Evolutionary conservation across 352 stramenopile species (phyloP), one percentile per base, ranked within the genome.

Genomic region (Phytophthora citrophthora): DNA sequence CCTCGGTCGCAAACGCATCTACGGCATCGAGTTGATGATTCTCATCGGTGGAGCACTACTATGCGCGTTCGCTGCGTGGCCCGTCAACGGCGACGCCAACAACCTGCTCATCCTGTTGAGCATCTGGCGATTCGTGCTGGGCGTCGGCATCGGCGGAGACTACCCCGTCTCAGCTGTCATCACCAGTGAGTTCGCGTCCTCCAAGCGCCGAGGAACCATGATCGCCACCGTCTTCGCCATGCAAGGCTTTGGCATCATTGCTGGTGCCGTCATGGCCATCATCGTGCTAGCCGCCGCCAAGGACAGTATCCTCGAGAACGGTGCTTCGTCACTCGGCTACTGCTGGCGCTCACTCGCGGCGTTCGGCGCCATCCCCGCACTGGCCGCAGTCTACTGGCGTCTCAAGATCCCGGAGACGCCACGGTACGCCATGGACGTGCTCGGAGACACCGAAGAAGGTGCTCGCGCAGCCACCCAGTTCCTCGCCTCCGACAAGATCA

Each of bases 101-200:
- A 82, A 79, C 67, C 49, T 82, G 38, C 54, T 82, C 39, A 79
- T 82, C 54, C 34, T 82, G 61, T 57, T 84, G 4, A 60, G 60
- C 23, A 89, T 91, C 24, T 86, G 73, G 68, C 70, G 77, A 39
- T 83, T 81, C 61, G 55, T 86, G 36, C 45, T 83, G n/a, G 79
- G 79, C 23, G 64, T 86, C 26, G 79, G 79, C 54, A 73, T 88
- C 41, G 77, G 76, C 48, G 76, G 76, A 11, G 76, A 86, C 62
- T 83, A 81, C 55, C 77, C 79, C 38, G 64, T 88, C 26, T 79
- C 71, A 27, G 74, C 79, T 13, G 75, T 83, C 48, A 83, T 86
- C 52, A 86, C 76, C 8, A 77, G 64, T 36, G 76, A 88, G 64
- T 83, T 79, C 57, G 65, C 73, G 39, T 76, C 67, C 7, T 63